A percentile compares a stretch with the other conserved stretches of the same genome.
These are phyloP conservation scores for Collybiopsis confluens DNA, from an alignment of 768 basidiomycete genomes.

Conservation along the genomic window DNA sequence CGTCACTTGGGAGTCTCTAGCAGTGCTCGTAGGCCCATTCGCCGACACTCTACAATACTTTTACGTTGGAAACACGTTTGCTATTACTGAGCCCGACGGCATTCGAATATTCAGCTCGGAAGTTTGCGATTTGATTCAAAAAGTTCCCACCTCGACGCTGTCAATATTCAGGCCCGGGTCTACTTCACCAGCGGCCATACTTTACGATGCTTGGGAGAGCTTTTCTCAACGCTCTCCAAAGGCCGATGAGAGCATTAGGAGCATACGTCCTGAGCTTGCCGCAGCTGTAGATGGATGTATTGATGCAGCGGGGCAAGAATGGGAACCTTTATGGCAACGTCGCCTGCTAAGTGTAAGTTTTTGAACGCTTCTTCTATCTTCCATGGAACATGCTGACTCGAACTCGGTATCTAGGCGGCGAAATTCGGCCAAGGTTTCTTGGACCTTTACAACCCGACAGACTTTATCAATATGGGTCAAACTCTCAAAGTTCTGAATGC, in stretches of 20 bases:
- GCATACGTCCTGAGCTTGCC: constrained; percentile 80
- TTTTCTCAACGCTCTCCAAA: constrained; percentile 83
- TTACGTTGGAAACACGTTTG: constrained; percentile 71
- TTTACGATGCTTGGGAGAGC: constrained; percentile 90
- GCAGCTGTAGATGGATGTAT: constrained; percentile 88
- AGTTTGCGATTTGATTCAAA: constrained; percentile 85
- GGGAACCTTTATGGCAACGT: constrained; percentile 88
- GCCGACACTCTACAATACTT: constrained; percentile 84
- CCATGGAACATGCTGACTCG: not conserved
- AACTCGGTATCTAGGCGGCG: constrained; percentile 60
- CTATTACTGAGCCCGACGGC: constrained; percentile 86
- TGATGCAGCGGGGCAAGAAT: constrained; percentile 89
- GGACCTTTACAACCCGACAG: constrained; percentile 87
- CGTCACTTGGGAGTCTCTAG: constrained; percentile 75
- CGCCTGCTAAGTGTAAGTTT: constrained; percentile 69
- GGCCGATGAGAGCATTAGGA: constrained; percentile 89
- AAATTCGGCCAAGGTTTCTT: constrained; percentile 94
- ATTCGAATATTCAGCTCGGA: constrained; percentile 79
- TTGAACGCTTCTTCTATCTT: not conserved
- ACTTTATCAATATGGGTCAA: constrained; percentile 91
- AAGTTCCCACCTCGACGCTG: constrained; percentile 86
- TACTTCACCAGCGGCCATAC: constrained; percentile 83
- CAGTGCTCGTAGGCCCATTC: constrained; percentile 86
- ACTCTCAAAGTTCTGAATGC: constrained; percentile 92
- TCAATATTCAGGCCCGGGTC: constrained; percentile 93